Evolutionary conservation across 2,329 filamentous ascomycete species (phyloP), one percentile per base, ranked within the genome.

Genomic region (Diplodia scrobiculata): DNA sequence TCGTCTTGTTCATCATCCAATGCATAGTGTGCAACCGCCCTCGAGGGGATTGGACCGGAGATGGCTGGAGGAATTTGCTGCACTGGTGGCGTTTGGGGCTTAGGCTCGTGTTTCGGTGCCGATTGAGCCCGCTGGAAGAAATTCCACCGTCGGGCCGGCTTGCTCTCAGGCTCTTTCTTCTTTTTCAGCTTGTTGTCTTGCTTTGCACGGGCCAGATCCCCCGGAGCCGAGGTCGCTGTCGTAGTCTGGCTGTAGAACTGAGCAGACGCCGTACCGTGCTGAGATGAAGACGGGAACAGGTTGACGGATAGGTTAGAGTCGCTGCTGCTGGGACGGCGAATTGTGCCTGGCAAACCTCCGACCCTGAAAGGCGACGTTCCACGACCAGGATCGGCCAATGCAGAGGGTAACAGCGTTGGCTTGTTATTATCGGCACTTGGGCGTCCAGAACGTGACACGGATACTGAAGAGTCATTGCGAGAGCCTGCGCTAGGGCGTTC

Each of bases 21-120:
- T 3, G 84, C 85, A 70, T 88, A 88, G 70, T 87, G 85, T 9
- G 85, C 82, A 63, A 86, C 76, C 19, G 81, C 79, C 21, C 83
- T 78, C 38, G 75, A 76, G 1, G 71, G 70, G 5, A 58, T 14
- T 17, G 63, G 53, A 2, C 51, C 52, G n/a, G 29, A 69, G 68
- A 63, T 70, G 69, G 29, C 68, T 13, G 32, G 79, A 74, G 27
- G 78, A 74, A 50, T 79, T 27, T 58, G 63, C 17, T 65, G 63
- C 10, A 32, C 14, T 78, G 63, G 79, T 72, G 45, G 81, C 74
- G 72, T 71, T 47, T 70, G 69, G 21, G 72, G 66, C 5, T 73
- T 71, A 36, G 77, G 72, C 17, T 65, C 63, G 21, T 52, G 38
- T 25, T 79, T 73, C 36, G 78, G 75, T 11, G 75, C 72, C 5